A percentile compares a stretch with the other conserved stretches of the same genome.
phyloP scores from a whole-genome alignment of 768 basidiomycete genomes.

The Rhodotorula taiwanensis region DNA sequence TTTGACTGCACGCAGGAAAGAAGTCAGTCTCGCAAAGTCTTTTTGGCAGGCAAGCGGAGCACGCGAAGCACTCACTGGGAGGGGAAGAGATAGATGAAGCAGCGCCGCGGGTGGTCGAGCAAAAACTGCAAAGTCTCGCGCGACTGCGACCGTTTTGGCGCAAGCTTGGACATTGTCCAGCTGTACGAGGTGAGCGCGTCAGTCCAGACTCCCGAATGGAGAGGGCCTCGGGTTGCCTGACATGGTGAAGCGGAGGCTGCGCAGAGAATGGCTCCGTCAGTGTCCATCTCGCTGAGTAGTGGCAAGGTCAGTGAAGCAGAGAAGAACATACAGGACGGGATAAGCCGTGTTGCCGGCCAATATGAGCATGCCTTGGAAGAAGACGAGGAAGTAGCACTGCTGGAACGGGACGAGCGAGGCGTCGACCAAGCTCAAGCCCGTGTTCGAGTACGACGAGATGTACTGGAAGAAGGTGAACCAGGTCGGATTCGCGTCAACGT shows the following conservation, averaged over 20 bases:
- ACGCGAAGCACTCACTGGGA: background rate
- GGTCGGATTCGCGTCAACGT: constrained; percentile 49
- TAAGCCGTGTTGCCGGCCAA: constrained; percentile 89
- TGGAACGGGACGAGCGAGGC: constrained; percentile 87
- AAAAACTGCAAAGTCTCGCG: constrained; percentile 81
- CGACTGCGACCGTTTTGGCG: constrained; percentile 56
- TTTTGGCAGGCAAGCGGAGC: background rate
- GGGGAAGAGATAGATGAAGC: constrained; percentile 40
- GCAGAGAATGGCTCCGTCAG: background rate
- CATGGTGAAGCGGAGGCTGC: constrained; percentile 75
- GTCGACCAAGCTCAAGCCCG: constrained; percentile 61
- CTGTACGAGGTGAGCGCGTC: constrained; percentile 48
- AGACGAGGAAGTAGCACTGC: constrained; percentile 49
- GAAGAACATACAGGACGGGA: constrained; percentile 54
- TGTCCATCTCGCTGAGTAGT: background rate
- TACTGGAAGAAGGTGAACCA: constrained; percentile 34
- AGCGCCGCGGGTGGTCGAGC: constrained; percentile 79
- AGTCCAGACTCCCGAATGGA: background rate
- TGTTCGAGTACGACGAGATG: constrained; percentile 54
- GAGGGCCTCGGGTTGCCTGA: constrained; percentile 46
- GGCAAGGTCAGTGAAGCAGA: background rate
- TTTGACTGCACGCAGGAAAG: constrained; percentile 19
- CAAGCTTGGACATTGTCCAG: constrained; percentile 63
- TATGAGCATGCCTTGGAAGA: constrained; percentile 61
- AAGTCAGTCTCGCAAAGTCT: no score